Evolutionary conservation across 257 asterid genomes (phyloP).

Genomic region (Mentha longifolia): DNA sequence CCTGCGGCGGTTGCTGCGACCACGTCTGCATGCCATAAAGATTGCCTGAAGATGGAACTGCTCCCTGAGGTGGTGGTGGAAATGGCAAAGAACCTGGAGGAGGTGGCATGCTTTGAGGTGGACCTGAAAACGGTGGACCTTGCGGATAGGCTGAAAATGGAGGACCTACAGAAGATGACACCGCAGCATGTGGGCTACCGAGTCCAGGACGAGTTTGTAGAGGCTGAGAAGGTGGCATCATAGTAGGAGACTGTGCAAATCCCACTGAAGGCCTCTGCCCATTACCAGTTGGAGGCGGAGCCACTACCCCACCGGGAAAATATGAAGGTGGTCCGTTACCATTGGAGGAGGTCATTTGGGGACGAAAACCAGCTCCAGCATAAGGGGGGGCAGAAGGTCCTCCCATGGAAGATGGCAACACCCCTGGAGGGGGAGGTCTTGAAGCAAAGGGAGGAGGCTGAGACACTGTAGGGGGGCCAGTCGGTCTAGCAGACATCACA

Average conservation of each 20-base stretch:
- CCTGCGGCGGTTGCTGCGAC: slow-evolving; percentile 78
- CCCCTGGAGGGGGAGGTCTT: slow-evolving; percentile 79
- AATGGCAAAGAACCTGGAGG: slow-evolving; percentile 66
- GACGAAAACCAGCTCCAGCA: slow-evolving; percentile 55
- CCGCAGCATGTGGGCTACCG: slow-evolving; percentile 67
- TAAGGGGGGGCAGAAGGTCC: slow-evolving; percentile 49
- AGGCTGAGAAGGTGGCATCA: slow-evolving; percentile 59
- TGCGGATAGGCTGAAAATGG: slow-evolving; percentile 27
- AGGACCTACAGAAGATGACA: slow-evolving; percentile 51
- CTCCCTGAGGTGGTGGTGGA: slow-evolving; percentile 56
- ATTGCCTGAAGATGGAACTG: slow-evolving; percentile 56
- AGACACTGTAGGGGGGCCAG: slow-evolving; percentile 56
- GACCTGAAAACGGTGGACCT: slow-evolving; percentile 42
- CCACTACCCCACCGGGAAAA: slow-evolving; percentile 54
- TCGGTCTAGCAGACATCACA: slow-evolving; percentile 52
- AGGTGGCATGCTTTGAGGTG: slow-evolving; percentile 51
- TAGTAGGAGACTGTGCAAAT: slow-evolving; percentile 52
- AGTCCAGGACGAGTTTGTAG: slow-evolving; percentile 61
- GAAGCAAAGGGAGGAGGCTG: slow-evolving; percentile 71
- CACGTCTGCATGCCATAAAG: slow-evolving; percentile 73
- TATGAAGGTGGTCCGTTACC: slow-evolving; percentile 69
- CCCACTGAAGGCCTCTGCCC: slow-evolving; percentile 59
- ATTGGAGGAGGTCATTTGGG: slow-evolving; percentile 41
- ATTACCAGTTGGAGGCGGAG: slow-evolving; percentile 57
- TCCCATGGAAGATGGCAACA: slow-evolving; percentile 50